Conservation (phyloP, 306 rosid species). For the Urtica urens region DNA sequence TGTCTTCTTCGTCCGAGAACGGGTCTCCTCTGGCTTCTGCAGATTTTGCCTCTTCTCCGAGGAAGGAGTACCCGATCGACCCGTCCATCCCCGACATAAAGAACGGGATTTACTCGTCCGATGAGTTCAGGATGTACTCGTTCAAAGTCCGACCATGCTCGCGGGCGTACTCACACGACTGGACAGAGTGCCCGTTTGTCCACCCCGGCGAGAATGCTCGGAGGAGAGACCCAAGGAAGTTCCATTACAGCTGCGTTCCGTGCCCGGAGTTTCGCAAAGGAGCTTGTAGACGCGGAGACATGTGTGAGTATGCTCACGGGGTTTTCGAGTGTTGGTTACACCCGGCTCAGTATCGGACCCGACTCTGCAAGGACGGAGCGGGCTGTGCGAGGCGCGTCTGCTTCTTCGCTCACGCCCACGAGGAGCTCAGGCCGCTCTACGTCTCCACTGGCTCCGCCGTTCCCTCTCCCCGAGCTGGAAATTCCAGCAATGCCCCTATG, state of each 20-base stretch:
- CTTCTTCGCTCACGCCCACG: conserved; percentile 83
- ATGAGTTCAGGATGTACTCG: conserved; percentile 87
- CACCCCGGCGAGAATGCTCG: conserved; percentile 98
- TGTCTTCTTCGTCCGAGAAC: conserved; percentile 49
- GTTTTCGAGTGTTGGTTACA: conserved; percentile 96
- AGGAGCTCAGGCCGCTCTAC: conserved; percentile 78
- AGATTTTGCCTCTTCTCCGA: conserved; percentile 41
- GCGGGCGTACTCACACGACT: conserved; percentile 89
- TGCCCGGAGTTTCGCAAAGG: conserved; percentile 94
- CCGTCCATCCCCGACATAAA: conserved; percentile 92
- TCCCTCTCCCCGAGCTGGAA: conserved; percentile 76
- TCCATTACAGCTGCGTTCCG: conserved; percentile 88
- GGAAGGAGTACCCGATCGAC: conserved; percentile 76
- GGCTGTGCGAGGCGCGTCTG: conserved; percentile 80
- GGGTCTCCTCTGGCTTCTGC: conserved; percentile 42
- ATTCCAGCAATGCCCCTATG: conserved; percentile 61
- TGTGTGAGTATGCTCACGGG: conserved; percentile 97
- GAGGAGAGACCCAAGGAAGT: conserved; percentile 93
- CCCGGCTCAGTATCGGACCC: conserved; percentile 89
- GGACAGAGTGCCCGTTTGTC: conserved; percentile 97
- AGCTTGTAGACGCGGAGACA: conserved; percentile 87
- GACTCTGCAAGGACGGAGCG: conserved; percentile 83
- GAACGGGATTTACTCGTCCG: conserved; percentile 88
- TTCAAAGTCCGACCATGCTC: conserved; percentile 97
- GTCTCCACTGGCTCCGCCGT: conserved; percentile 92